Conservation (phyloP, 129 eudicot genomes). For the Centella asiatica region DNA sequence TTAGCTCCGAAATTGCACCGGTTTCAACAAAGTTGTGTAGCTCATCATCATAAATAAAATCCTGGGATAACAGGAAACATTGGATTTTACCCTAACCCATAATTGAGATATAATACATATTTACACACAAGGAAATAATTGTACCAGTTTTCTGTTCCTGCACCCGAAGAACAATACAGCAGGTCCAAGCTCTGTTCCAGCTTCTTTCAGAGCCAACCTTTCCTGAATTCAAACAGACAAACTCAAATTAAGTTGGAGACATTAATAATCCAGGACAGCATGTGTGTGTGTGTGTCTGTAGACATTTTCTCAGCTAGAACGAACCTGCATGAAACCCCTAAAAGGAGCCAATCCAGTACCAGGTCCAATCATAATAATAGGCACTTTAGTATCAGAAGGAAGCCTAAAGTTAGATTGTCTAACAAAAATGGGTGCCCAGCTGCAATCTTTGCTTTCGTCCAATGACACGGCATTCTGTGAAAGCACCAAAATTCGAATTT, state of each 20-base stretch:
- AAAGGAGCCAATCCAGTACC: conserved; percentile 93
- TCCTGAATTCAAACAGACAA: conserved; percentile 33
- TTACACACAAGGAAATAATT: not conserved
- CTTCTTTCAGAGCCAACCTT: conserved; percentile 65
- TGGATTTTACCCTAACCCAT: not conserved
- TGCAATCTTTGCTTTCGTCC: conserved; percentile 51
- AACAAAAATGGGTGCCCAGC: conserved; percentile 63
- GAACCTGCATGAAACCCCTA: conserved; percentile 82
- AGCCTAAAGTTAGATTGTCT: conserved; percentile 69
- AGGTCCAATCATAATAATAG: conserved; percentile 80
- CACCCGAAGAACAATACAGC: conserved; percentile 74
- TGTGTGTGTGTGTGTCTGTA: not conserved
- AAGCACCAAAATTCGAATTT: not conserved
- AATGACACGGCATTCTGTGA: conserved; percentile 57
- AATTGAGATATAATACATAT: too few species aligned
- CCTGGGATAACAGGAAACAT: conserved; percentile 22
- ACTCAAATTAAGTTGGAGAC: not conserved
- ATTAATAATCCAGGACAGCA: not conserved
- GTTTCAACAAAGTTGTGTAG: conserved; percentile 52
- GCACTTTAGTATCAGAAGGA: conserved; percentile 60
- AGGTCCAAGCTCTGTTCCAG: conserved; percentile 62
- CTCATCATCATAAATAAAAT: conserved; percentile 58
- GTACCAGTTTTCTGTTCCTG: conserved; percentile 64
- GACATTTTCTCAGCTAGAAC: not conserved
- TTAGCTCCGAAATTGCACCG: conserved; percentile 72